These are phyloP conservation scores for Trametes villosa DNA, from an alignment of 768 basidiomycete species.

Conservation along the genomic window DNA sequence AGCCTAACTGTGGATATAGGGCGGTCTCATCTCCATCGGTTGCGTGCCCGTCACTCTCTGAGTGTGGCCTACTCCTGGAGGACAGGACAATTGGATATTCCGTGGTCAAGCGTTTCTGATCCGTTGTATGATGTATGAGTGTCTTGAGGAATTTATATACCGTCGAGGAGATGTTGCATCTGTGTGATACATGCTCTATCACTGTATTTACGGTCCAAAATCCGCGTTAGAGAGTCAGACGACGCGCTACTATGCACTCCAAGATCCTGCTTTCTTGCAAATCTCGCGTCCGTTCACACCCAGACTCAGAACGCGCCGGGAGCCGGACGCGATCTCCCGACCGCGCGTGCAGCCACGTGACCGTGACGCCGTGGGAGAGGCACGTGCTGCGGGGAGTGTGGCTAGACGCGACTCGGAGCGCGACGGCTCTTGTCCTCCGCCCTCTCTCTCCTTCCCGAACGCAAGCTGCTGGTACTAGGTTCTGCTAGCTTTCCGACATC, in stretches of 20 bases:
- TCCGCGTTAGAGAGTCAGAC: neutral
- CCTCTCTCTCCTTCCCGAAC: neutral
- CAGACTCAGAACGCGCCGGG: neutral
- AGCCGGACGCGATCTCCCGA: too few species aligned
- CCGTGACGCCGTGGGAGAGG: neutral
- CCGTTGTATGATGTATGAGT: neutral
- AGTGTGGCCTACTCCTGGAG: neutral
- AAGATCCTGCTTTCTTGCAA: too few species aligned
- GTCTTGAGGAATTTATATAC: neutral
- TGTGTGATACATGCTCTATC: too few species aligned
- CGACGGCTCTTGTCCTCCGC: neutral
- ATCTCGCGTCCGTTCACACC: neutral
- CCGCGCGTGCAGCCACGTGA: neutral
- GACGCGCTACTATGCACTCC: too few species aligned
- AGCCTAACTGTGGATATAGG: neutral
- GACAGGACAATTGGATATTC: neutral
- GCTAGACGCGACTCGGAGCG: neutral
- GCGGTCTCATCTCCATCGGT: constrained; percentile 11
- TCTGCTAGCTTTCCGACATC: too few species aligned
- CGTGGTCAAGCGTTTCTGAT: neutral
- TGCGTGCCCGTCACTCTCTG: constrained; percentile 5
- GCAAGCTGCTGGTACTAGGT: neutral
- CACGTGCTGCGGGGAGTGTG: neutral
- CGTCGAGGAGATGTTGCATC: neutral
- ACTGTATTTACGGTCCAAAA: too few species aligned